These are phyloP conservation scores for Apiotrichum siamense DNA, from an alignment of 1,284 basidiomycete genomes.

Conservation along the genomic window DNA sequence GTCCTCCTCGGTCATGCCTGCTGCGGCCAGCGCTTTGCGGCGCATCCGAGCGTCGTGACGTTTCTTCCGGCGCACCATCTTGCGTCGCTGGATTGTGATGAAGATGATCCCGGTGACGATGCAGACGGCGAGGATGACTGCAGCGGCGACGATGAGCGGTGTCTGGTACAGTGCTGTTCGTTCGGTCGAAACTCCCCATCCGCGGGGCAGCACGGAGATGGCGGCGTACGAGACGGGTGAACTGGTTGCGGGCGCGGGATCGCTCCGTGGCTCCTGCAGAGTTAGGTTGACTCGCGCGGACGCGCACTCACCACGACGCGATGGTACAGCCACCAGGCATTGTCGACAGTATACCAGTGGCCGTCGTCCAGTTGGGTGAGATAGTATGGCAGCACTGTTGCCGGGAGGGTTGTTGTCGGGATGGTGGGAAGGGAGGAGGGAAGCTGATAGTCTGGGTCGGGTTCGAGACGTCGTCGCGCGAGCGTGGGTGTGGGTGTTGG, in stretches of 20 bases:
- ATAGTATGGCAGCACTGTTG: slow-evolving; percentile 31
- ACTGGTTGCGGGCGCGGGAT: background rate
- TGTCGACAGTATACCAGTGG: slow-evolving; percentile 25
- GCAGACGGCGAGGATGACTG: slow-evolving; percentile 37
- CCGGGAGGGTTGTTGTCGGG: slow-evolving; percentile 3
- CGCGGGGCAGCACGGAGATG: slow-evolving; percentile 2
- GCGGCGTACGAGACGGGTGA: background rate
- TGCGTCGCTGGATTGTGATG: slow-evolving; percentile 34
- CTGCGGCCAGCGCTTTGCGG: slow-evolving; percentile 38
- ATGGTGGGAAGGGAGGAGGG: background rate
- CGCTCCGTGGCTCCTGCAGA: background rate
- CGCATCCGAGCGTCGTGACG: slow-evolving; percentile 34
- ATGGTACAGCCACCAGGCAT: slow-evolving; percentile 35
- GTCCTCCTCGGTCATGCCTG: slow-evolving; percentile 30
- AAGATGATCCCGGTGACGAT: slow-evolving; percentile 40
- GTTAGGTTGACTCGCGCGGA: background rate
- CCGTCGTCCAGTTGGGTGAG: slow-evolving; percentile 27
- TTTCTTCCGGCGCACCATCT: slow-evolving; percentile 32
- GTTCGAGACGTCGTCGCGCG: background rate
- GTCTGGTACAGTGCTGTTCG: slow-evolving; percentile 41
- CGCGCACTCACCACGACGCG: slow-evolving; percentile 13
- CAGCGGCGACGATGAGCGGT: slow-evolving; percentile 42
- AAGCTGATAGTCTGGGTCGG: background rate
- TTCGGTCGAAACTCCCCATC: slow-evolving; percentile 5
- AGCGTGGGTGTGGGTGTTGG: background rate